Percentiles rank a stretch among this genome's conserved stretches.
These are phyloP conservation scores for Microcos paniculata DNA, from an alignment of 345 rosid species.

Conservation along the genomic window DNA sequence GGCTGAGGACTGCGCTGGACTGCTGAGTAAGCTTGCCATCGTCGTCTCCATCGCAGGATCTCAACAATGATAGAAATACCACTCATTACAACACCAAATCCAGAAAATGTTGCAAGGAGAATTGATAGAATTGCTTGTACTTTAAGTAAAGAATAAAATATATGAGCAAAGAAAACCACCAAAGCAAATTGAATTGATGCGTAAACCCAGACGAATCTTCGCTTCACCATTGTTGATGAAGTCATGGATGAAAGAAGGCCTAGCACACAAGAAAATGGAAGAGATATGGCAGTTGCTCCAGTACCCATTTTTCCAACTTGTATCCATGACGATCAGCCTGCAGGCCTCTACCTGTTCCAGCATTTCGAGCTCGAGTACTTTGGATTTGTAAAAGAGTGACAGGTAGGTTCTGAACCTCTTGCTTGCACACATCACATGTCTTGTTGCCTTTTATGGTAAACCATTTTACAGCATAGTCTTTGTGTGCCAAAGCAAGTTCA, in stretches of 20 bases:
- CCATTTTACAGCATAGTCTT: slow-evolving; percentile 95
- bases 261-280: slow-evolving; percentile 83
- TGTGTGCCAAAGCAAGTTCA: slow-evolving; percentile 90
- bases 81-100: slow-evolving; percentile 82
- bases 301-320: slow-evolving; percentile 79
- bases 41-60: slow-evolving; percentile 71
- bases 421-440: slow-evolving; percentile 86
- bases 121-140: slow-evolving; percentile 73
- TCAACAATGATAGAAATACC: slow-evolving; percentile 75
- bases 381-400: slow-evolving; percentile 80
- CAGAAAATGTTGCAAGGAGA: slow-evolving; percentile 78
- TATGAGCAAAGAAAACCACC: slow-evolving; percentile 82
- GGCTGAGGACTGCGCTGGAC: slow-evolving; percentile 18
- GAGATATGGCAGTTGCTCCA: slow-evolving; percentile 81
- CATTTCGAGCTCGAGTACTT: slow-evolving; percentile 39
- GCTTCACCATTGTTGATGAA: slow-evolving; percentile 81
- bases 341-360: slow-evolving; percentile 25
- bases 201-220: slow-evolving; percentile 88
- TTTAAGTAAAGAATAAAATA: slow-evolving; percentile 72
- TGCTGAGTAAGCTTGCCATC: slow-evolving; percentile 42
- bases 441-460: slow-evolving; percentile 91
- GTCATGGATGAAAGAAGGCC: slow-evolving; percentile 89
- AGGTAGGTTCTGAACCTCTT: slow-evolving; percentile 84
- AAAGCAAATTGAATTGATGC: slow-evolving; percentile 78
- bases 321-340: slow-evolving; percentile 38